These are phyloP conservation scores for Hypholoma fasciculare DNA, from an alignment of 768 basidiomycete genomes.

Conservation along the genomic window DNA sequence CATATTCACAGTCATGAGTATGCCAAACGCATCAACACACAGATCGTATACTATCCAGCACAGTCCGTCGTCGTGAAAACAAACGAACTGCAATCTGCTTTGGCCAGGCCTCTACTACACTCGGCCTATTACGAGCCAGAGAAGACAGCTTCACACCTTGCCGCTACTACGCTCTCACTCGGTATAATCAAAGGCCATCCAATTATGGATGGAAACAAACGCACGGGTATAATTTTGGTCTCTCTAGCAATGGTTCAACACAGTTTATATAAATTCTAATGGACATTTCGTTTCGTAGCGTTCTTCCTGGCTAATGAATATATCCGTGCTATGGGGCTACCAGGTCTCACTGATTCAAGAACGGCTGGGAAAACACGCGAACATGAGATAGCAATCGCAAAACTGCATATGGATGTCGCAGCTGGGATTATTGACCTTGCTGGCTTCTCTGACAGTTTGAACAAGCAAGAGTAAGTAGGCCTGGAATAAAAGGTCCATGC, in stretches of 20 bases:
- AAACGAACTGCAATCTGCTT: slow-evolving; percentile 30
- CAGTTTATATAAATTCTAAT: not conserved
- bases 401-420: not conserved
- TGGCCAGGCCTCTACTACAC: slow-evolving; percentile 25
- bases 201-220: slow-evolving; percentile 30
- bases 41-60: slow-evolving; percentile 32
- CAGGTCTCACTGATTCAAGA: slow-evolving; percentile 23
- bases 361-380: slow-evolving; percentile 9
- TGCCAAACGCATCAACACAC: slow-evolving; percentile 26
- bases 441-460: not conserved
- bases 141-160: slow-evolving; percentile 19
- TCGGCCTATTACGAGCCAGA: slow-evolving; percentile 29
- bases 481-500: too few relatives aligned
- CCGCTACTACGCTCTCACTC: slow-evolving; percentile 31
- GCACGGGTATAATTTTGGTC: slow-evolving; percentile 24
- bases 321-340: slow-evolving; percentile 28
- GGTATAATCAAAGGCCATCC: slow-evolving; percentile 33
- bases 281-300: slow-evolving; percentile 13
- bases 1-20: slow-evolving; percentile 28
- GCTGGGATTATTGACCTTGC: not conserved
- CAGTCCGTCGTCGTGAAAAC: slow-evolving; percentile 26
- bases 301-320: slow-evolving; percentile 34
- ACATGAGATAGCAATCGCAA: not conserved
- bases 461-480: not conserved
- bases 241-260: not conserved